Conservation (phyloP, 306 rosid species). For the Parietaria judaica region DNA sequence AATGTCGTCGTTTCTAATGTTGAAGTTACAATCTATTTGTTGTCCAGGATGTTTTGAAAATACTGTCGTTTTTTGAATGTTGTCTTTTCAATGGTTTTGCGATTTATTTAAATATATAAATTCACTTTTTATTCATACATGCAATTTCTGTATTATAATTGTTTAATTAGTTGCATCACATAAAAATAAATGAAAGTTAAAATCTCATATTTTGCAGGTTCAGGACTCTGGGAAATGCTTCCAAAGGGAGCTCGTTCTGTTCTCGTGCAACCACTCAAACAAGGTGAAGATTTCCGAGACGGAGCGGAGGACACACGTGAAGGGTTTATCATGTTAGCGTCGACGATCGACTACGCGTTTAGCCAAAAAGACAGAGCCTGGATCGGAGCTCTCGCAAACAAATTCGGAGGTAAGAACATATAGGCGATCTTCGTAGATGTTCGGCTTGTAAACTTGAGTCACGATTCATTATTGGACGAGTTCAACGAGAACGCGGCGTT, state of each 20-base stretch:
- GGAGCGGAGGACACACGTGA: conserved; percentile 24
- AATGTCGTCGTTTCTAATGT: neutral
- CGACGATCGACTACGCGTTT: conserved; percentile 66
- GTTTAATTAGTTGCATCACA: too few species aligned
- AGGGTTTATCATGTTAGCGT: conserved; percentile 64
- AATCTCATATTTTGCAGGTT: conserved; percentile 38
- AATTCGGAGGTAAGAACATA: conserved; percentile 32
- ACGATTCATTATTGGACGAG: too few species aligned
- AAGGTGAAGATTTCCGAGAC: conserved; percentile 22
- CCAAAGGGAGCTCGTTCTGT: conserved; percentile 67
- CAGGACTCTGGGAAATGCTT: conserved; percentile 61
- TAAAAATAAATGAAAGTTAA: neutral
- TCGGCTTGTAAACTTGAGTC: too few species aligned
- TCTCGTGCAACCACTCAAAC: conserved; percentile 58
- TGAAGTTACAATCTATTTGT: neutral
- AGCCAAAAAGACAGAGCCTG: conserved; percentile 70
- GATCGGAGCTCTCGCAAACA: conserved; percentile 67
- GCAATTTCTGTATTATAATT: too few species aligned
- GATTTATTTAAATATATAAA: too few species aligned
- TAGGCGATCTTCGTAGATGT: too few species aligned
- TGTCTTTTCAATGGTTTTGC: too few species aligned
- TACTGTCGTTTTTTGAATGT: too few species aligned
- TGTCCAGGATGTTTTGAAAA: too few species aligned
- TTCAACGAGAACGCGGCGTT: too few species aligned
- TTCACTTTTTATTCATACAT: too few species aligned